These are phyloP conservation scores for Lanzia echinophila DNA, from an alignment of 2,329 filamentous ascomycete genomes.

Conservation along the genomic window DNA sequence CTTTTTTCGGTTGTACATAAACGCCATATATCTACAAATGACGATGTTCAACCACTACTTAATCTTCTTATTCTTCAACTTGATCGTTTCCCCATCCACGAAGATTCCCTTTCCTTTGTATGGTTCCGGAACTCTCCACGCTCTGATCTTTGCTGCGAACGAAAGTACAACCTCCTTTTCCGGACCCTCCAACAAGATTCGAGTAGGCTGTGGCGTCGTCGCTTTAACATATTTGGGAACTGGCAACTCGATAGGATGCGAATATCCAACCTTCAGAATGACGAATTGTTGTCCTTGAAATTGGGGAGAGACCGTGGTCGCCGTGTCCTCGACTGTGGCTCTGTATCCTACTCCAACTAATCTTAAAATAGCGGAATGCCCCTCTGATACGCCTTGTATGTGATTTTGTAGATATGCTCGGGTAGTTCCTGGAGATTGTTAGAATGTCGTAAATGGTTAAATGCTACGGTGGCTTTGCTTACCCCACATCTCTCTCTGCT, in stretches of 20 bases:
- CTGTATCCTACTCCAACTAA: constrained; percentile 94
- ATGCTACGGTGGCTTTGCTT: constrained; percentile 4
- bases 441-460: constrained; percentile 6
- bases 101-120: constrained; percentile 99
- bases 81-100: constrained; percentile 95
- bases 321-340: constrained; percentile 74
- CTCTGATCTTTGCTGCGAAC: constrained; percentile 82
- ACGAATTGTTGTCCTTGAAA: constrained; percentile 85
- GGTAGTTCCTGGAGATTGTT: constrained; percentile 56
- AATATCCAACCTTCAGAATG: constrained; percentile 91
- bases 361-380: constrained; percentile 86
- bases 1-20: background rate
- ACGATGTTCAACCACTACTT: constrained; percentile 49
- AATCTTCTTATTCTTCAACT: constrained; percentile 96
- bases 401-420: constrained; percentile 87
- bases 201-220: constrained; percentile 82
- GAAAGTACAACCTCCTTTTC: constrained; percentile 83
- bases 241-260: constrained; percentile 86
- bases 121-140: constrained; percentile 87
- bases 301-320: constrained; percentile 56
- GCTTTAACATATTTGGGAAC: constrained; percentile 79
- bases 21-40: constrained; percentile 15
- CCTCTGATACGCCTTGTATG: constrained; percentile 91
- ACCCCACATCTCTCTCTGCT: constrained; percentile 98
- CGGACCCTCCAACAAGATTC: constrained; percentile 81